Conservation (phyloP, 352 stramenopile species). For the Thalassiosira ordinaria region DNA sequence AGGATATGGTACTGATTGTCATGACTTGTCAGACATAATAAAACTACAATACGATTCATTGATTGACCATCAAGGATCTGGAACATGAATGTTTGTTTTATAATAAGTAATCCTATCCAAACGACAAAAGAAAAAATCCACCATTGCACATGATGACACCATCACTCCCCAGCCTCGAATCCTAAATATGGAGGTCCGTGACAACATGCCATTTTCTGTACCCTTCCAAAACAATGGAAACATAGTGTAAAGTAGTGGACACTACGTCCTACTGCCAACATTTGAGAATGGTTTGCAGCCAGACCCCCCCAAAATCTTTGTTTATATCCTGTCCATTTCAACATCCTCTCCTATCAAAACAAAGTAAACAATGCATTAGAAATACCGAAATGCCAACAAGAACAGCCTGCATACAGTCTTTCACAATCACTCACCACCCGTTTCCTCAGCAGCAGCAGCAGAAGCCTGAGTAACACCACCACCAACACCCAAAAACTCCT, state of each 20-base stretch:
- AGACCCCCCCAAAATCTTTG: neutral
- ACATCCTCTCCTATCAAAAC: constrained; percentile 28
- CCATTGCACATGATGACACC: neutral
- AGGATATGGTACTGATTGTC: too few species aligned
- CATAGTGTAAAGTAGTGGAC: too few species aligned
- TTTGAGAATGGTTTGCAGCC: neutral
- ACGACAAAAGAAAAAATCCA: neutral
- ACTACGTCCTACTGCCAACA: too few species aligned
- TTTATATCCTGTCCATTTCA: constrained; percentile 64
- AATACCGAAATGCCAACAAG: neutral
- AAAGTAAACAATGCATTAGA: neutral
- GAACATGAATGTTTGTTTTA: neutral
- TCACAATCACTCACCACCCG: constrained; percentile 13
- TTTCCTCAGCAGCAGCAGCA: neutral
- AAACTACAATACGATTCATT: too few species aligned
- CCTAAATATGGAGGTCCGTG: too few species aligned
- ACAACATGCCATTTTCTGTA: neutral
- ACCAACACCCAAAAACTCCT: constrained; percentile 57
- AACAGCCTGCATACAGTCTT: too few species aligned
- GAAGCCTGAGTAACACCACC: too few species aligned
- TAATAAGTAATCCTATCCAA: neutral
- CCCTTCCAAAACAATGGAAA: neutral
- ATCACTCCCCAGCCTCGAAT: neutral
- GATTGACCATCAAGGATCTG: too few species aligned
- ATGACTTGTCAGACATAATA: too few species aligned